Conservation (phyloP, 352 stramenopile species). For the Halophytophthora polymorphica region DNA sequence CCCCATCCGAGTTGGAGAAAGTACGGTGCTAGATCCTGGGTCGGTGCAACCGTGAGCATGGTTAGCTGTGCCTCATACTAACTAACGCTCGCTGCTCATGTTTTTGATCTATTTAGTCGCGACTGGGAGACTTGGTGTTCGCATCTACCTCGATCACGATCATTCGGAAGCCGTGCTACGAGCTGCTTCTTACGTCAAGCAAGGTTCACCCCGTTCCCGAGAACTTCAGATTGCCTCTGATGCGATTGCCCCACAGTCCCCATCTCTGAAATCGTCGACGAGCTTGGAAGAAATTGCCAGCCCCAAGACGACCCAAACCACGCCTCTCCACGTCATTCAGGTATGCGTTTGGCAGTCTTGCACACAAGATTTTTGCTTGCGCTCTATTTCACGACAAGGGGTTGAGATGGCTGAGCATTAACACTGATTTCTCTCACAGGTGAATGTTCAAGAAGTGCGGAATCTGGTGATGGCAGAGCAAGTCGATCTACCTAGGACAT, state of each 20-base stretch:
- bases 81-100: neutral
- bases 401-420: neutral
- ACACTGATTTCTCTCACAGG: conserved; percentile 7
- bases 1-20: conserved; percentile 23
- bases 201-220: neutral
- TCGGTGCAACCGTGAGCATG: neutral
- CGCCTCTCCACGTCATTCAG: conserved; percentile 1
- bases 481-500: neutral
- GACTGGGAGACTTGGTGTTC: conserved; percentile 6
- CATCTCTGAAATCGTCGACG: conserved; percentile 10
- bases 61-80: too few species aligned
- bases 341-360: conserved; percentile 4
- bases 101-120: neutral
- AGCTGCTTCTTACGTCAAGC: neutral
- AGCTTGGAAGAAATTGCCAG: conserved; percentile 11
- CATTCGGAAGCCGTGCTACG: neutral
- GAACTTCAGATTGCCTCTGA: neutral
- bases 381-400: neutral
- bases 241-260: neutral
- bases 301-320: neutral
- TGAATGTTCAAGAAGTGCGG: conserved; percentile 14
- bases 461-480: conserved; percentile 1
- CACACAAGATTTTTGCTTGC: neutral
- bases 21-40: conserved; percentile 11
- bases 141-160: conserved; percentile 7